These are phyloP conservation scores for Fraxinus dipetala DNA, from an alignment of 305 asterid species.

Conservation along the genomic window DNA sequence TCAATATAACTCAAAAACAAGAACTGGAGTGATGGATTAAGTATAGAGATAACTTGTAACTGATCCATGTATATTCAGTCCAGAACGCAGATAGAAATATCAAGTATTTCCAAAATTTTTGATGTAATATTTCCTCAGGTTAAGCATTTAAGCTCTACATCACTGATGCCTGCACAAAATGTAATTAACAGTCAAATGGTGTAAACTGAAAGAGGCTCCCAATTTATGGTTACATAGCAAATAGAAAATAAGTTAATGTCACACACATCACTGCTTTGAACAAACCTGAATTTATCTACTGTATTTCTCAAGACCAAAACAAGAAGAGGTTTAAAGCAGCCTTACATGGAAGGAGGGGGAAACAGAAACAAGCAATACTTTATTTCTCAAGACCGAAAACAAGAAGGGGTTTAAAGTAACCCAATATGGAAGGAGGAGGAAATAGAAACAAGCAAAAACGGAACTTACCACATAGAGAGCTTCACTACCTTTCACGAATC, in stretches of 20 bases:
- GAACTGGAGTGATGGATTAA: background rate
- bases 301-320: background rate
- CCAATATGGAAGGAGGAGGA: conserved; percentile 12
- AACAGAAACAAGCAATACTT: conserved; percentile 18
- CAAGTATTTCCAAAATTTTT: background rate
- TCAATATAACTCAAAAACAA: background rate
- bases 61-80: background rate
- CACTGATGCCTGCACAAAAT: background rate
- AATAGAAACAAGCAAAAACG: conserved; percentile 20
- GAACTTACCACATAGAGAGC: conserved; percentile 93
- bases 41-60: background rate
- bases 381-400: background rate
- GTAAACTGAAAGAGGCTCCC: conserved; percentile 2
- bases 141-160: background rate
- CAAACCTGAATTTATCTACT: conserved; percentile 5
- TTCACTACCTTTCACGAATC: conserved; percentile 81
- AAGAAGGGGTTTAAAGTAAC: conserved; percentile 16
- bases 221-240: background rate
- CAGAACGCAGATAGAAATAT: background rate
- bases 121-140: background rate
- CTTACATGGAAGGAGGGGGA: conserved; percentile 12
- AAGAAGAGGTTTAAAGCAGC: conserved; percentile 15
- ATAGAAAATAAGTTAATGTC: background rate
- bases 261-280: conserved; percentile 1
- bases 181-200: background rate